Evolutionary conservation across 2,329 filamentous ascomycete species (phyloP), one percentile per base, ranked within the genome.

Genomic region (Bipolaris victoriae): DNA sequence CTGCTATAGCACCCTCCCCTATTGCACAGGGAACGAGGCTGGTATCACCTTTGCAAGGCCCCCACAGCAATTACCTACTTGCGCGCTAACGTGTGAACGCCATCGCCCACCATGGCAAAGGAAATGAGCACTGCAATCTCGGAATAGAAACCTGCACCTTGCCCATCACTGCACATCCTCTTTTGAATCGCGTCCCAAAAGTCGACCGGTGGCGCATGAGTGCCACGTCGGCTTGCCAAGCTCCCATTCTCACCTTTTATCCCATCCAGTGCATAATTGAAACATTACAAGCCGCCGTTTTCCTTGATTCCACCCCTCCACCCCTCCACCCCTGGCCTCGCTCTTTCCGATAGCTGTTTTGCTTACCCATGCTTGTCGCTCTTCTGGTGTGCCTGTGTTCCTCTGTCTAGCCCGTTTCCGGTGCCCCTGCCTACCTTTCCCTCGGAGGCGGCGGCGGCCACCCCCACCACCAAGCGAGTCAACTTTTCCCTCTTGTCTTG

Each of bases 111-210:
- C 29, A 58, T 58, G 52, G 52, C 41, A 44, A 26, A 44, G 39
- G 40, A 58, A 58, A 58, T 58, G 51, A 51, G 20, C 24, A 47
- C 37, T 55, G 52, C 50, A 35, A 22, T 55, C 52, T 53, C 29
- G 49, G 49, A 63, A 61, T 63, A 61, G 58, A 60, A 55, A 44
- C 50, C 22, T 49, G 40, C 49, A 52, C 18, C 9, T 45, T 62
- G 59, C 57, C 45, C 49, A 49, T 56, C 44, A 47, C 24, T 49
- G 43, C 50, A 37, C 61, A 52, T 52, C 16, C 15, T n/a, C 35
- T 40, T 41, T 18, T 18, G 29, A 56, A 18, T 29, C 7, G 29
- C 41, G 43, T 45, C 45, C 48, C 31, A 15, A 50, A 13, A 37
- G 26, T 29, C 26, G 26, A 29, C 33, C 39, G 26, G 49, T 54